Percentiles rank a stretch among this genome's conserved stretches.
Conservation (phyloP, 2,329 filamentous ascomycete species). For the Curvularia sp. region DNA sequence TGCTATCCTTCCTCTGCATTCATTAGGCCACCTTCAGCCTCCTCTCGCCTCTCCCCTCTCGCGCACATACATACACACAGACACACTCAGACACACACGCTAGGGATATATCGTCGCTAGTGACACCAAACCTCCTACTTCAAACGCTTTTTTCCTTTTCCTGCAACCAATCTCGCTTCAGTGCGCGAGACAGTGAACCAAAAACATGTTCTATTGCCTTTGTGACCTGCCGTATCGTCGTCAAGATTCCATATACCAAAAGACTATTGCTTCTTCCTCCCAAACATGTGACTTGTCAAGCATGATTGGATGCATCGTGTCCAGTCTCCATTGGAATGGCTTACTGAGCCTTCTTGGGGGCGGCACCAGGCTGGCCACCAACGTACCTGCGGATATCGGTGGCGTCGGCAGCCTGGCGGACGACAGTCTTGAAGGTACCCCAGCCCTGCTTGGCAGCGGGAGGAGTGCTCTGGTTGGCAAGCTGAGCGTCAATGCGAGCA, state of each 20-base stretch:
- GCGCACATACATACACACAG: background rate
- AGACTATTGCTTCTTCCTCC: conserved; percentile 10
- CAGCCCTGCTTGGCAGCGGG: conserved; percentile 80
- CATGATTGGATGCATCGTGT: background rate
- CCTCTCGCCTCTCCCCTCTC: background rate
- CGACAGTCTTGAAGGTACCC: conserved; percentile 76
- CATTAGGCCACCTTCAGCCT: too few species aligned
- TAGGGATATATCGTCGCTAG: conserved; percentile 20
- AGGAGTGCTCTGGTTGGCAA: conserved; percentile 86
- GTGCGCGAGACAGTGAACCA: conserved; percentile 1
- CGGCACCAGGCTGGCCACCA: conserved; percentile 59
- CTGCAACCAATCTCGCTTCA: conserved; percentile 1
- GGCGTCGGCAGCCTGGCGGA: conserved; percentile 76
- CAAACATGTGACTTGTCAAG: conserved; percentile 18
- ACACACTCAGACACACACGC: conserved; percentile 1
- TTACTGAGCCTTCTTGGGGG: conserved; percentile 69
- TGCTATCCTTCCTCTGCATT: background rate
- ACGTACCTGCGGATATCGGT: conserved; percentile 81
- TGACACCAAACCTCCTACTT: conserved; percentile 5
- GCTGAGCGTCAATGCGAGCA: conserved; percentile 78
- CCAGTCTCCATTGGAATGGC: conserved; percentile 8
- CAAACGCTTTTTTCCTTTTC: conserved; percentile 5
- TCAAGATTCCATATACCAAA: conserved; percentile 28
- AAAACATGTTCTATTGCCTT: conserved; percentile 16
- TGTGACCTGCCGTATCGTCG: conserved; percentile 35